Evolutionary conservation across 169 alveolate species (phyloP).

Genomic region (Eimeria acervulina): DNA sequence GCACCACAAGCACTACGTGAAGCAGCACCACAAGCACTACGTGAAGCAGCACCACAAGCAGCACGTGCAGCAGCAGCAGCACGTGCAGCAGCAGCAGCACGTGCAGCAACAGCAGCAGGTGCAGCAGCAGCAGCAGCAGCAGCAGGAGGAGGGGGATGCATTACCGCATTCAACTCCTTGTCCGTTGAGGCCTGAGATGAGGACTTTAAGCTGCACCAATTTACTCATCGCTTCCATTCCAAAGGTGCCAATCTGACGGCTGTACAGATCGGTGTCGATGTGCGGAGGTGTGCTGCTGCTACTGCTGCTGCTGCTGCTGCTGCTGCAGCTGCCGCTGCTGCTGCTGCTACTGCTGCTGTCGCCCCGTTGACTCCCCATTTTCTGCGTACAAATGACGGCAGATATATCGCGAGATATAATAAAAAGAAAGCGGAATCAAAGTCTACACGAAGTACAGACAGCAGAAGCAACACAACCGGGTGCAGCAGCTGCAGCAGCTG

Average conservation of each 20-base stretch:
- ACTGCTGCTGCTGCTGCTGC: background rate
- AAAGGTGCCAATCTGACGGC: conserved; percentile 99
- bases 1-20: too few species aligned
- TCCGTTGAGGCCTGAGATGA: conserved; percentile 97
- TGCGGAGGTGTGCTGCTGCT: background rate
- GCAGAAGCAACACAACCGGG: background rate
- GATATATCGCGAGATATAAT: background rate
- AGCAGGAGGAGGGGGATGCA: conserved; percentile 12
- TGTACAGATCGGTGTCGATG: conserved; percentile 97
- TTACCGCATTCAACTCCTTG: conserved; percentile 89
- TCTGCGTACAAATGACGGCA: background rate
- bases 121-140: too few species aligned
- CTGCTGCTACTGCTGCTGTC: background rate
- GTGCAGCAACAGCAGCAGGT: too few species aligned
- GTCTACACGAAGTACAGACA: too few species aligned
- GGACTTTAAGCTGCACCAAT: conserved; percentile 94
- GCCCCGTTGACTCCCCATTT: background rate
- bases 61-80: background rate
- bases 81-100: too few species aligned
- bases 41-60: too few species aligned
- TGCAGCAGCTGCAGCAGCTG: background rate
- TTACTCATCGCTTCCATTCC: conserved; percentile 99
- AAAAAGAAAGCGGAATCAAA: background rate
- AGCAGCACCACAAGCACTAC: too few species aligned
- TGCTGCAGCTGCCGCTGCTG: background rate